Conservation (phyloP, 2,329 filamentous ascomycete genomes). For the Passalora sequoiae region DNA sequence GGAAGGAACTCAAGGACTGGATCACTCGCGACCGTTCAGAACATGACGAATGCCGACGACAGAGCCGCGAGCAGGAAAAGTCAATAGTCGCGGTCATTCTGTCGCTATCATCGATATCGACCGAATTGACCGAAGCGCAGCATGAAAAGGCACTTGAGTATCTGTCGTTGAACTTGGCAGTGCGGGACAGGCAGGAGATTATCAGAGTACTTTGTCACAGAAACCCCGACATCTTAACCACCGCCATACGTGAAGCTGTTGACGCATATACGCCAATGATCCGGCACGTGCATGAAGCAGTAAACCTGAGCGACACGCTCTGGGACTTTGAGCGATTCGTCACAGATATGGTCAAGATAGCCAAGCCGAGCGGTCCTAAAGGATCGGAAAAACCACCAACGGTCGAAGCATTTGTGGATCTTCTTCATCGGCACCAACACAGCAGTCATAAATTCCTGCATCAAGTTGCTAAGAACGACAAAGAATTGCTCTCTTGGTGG, state of each 20-base stretch:
- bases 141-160: conserved; percentile 65
- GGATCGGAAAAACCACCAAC: conserved; percentile 45
- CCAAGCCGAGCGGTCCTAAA: conserved; percentile 33
- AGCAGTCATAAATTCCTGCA: conserved; percentile 67
- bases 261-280: conserved; percentile 71
- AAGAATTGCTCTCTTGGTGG: conserved; percentile 59
- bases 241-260: conserved; percentile 59
- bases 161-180: conserved; percentile 63
- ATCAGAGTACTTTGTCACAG: conserved; percentile 61
- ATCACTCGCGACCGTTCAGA: conserved; percentile 49
- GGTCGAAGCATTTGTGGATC: conserved; percentile 65
- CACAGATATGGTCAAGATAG: conserved; percentile 61
- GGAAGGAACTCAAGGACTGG: conserved; percentile 57
- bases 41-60: conserved; percentile 56
- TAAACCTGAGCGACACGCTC: conserved; percentile 66
- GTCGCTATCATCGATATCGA: conserved; percentile 43
- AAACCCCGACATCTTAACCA: conserved; percentile 68
- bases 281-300: conserved; percentile 61
- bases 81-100: conserved; percentile 67
- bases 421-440: conserved; percentile 60
- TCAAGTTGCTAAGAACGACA: conserved; percentile 62
- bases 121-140: conserved; percentile 53
- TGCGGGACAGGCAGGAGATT: conserved; percentile 69
- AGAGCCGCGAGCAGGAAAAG: conserved; percentile 49
- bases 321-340: conserved; percentile 64